phyloP scores from a whole-genome alignment of 2,329 filamentous ascomycete genomes.

The Venturia aucupariae region DNA sequence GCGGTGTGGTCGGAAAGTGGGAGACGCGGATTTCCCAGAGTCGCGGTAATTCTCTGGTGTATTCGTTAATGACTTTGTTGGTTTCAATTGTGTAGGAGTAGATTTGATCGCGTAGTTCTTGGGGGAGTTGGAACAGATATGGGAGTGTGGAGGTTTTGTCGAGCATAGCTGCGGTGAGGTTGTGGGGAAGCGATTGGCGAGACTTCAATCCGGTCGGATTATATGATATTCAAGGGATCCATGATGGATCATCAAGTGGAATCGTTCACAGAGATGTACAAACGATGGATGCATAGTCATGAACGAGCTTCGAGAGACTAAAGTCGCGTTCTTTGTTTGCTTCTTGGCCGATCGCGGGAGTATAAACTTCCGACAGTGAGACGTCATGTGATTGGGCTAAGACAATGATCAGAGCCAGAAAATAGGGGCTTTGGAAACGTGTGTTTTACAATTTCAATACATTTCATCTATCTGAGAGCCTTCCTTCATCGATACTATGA shows the following conservation, averaged over 20 bases:
- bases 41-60: not conserved
- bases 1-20: not conserved
- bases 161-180: not conserved
- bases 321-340: not conserved
- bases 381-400: not conserved
- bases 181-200: not conserved
- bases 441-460: not conserved
- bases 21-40: not conserved
- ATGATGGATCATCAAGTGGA: not conserved
- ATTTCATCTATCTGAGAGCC: not conserved
- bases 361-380: not conserved
- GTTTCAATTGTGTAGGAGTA: not conserved
- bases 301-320: not conserved
- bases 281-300: not conserved
- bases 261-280: not conserved
- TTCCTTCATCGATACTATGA: not conserved
- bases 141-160: not conserved
- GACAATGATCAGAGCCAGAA: too few species aligned
- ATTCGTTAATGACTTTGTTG: not conserved
- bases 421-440: too few species aligned
- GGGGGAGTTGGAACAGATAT: not conserved
- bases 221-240: not conserved
- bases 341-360: not conserved
- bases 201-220: not conserved
- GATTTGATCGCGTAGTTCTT: conserved; percentile 15